Evolutionary conservation across 768 basidiomycete genomes (phyloP), one percentile per base, ranked within the genome.

Genomic region (Russula foetens): DNA sequence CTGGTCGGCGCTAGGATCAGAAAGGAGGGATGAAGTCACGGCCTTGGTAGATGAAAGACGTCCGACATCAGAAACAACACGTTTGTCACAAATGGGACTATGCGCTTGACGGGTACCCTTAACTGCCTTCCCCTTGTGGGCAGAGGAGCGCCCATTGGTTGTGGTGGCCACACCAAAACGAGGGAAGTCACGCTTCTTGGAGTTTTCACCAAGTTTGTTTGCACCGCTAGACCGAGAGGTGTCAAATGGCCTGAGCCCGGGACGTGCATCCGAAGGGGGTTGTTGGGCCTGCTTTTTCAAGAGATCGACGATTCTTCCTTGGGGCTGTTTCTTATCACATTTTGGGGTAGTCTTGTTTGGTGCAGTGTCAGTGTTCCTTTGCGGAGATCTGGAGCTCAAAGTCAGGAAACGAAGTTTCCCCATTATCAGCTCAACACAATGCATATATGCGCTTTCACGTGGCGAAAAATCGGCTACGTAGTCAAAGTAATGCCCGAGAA

Each of bases 251-350:
- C 46, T 55, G 39, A 65, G 45, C 21, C 64, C 62, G 3, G 38
- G 53, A 29, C 23, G 24, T 15, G 58, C 26, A 17, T 33, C 17
- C 12, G 39, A 38, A n/a, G 64, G 7, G 24, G 38, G 48, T 31
- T 58, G 67, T 38, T 70, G 60, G 4, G 73, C 71, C 69, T 79
- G 80, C 53, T 71, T 74, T 67, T 74, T 78, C 68, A 82, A 80
- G 2, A 75, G 72, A 49, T 81, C 79, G 29, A 78, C 70, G 35
- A 82, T 79, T 6, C 65, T 67, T 51, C 74, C 75, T 45, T 61
- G 43, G 12, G 67, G 67, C 2, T 61, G 50, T 47, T 62, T 69
- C 24, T 63, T 66, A 2, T 62, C 39, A 24, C 23, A 53, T 21
- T 14, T 21, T 5, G 33, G 47, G 2, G 14, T 23, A 14, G 1